These are phyloP conservation scores for Heliosperma pusillum DNA, from an alignment of 148 eudicot genomes.

Conservation along the genomic window DNA sequence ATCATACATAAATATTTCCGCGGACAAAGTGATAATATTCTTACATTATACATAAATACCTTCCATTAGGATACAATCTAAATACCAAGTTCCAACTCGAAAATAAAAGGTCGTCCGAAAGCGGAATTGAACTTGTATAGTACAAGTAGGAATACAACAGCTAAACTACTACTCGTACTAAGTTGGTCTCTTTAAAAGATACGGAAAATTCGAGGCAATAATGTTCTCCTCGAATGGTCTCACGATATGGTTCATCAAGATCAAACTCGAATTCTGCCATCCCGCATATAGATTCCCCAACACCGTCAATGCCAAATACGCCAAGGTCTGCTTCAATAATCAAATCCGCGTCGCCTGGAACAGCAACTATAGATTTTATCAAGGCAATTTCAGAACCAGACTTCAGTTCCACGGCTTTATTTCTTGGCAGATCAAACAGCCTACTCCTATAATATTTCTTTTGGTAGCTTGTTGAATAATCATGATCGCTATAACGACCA, in stretches of 20 bases:
- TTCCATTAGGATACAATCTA: no score
- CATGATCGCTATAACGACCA: background rate
- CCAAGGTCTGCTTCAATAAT: conserved; percentile 3
- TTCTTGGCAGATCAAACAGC: background rate
- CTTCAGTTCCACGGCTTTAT: background rate
- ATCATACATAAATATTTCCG: no score
- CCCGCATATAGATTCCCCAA: background rate
- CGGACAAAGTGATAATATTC: no score
- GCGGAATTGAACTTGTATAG: no score
- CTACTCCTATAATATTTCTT: conserved; percentile 7
- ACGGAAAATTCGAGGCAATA: background rate
- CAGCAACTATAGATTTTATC: conserved; percentile 7
- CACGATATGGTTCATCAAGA: background rate
- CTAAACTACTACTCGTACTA: no score
- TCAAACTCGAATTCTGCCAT: background rate
- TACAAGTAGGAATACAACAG: no score
- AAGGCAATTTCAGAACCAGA: background rate
- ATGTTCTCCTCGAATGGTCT: background rate
- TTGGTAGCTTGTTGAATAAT: background rate
- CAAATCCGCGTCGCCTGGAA: background rate
- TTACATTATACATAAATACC: no score
- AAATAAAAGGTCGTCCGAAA: no score
- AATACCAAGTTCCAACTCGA: no score
- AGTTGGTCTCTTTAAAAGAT: no score
- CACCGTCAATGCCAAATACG: no score